Evolutionary conservation across 2,329 filamentous ascomycete genomes (phyloP), one percentile per base, ranked within the genome.

Genomic region (Alternaria triticina): DNA sequence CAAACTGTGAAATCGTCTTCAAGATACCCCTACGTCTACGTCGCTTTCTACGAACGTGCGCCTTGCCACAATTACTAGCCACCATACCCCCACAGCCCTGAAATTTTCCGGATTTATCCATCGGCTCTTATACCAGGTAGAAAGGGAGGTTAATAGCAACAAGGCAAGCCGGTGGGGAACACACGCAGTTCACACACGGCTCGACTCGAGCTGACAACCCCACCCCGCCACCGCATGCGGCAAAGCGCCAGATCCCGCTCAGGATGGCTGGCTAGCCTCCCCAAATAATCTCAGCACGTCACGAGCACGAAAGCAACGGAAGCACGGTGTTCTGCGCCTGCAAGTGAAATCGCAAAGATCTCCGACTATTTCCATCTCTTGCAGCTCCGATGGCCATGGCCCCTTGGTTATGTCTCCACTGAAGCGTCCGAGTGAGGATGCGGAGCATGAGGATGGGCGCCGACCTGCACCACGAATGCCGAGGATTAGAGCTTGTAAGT

Each of bases 341-440:
- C 17, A 56, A 50, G 54, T 25, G 17, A 20, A 28, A 40, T 55
- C 46, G 36, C 62, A 62, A 60, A 50, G 55, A 65, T 67, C 59
- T 44, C 27, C 58, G 58, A 65, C 66, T 25, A 59, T 55, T 58
- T 30, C 40, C 40, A 43, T 33, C 6, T 13, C 54, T 46, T 60
- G 47, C 59, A 58, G 64, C 52, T 58, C 62, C 55, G 58, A 75
- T 76, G 72, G 72, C 78, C n/a, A 94, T 90, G 73, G 96, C 82
- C 23, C 78, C 49, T 94, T 90, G 73, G 96, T 82, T 22, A 92
- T 88, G 81, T 96, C 91, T 66, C 69, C 69, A 55, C 66, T 68
- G 60, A 76, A 77, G 69, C 71, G 74, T 62, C 66, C 67, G 49
- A 74, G 70, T 61, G 74, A 76, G 52, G 73, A 77, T 65, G 67